Conservation (phyloP, 2,329 filamentous ascomycete genomes). For the Fusarium virguliforme region DNA sequence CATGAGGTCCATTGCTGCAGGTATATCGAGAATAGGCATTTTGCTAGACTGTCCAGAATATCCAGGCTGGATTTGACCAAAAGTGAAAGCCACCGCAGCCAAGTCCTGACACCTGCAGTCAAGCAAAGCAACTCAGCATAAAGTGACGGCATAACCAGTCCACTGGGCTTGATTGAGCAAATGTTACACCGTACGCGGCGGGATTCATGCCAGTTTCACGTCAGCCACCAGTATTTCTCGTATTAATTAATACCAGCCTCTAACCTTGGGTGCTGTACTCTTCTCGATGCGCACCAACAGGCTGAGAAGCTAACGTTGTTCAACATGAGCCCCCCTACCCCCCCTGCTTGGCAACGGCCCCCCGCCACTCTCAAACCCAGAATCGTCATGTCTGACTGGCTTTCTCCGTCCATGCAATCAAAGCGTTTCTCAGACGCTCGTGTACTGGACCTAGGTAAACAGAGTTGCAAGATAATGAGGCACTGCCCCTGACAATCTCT, state of each 20-base stretch:
- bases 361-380: conserved; percentile 26
- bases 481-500: conserved; percentile 6
- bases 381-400: conserved; percentile 12
- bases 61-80: background rate
- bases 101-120: background rate
- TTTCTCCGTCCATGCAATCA: conserved; percentile 2
- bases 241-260: conserved; percentile 1
- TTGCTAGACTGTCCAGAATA: background rate
- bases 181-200: conserved; percentile 18
- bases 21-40: background rate
- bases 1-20: background rate
- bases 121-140: background rate
- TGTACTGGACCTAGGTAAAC: conserved; percentile 5
- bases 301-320: background rate
- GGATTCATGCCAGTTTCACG: conserved; percentile 11
- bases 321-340: background rate
- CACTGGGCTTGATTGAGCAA: background rate
- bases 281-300: background rate
- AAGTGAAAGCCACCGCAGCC: background rate
- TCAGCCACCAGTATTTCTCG: conserved; percentile 1
- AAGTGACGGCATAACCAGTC: conserved; percentile 1
- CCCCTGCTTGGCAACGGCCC: conserved; percentile 24
- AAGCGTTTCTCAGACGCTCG: conserved; percentile 32
- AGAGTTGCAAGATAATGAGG: conserved; percentile 6
- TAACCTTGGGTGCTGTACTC: background rate